Base-by-base conservation (phyloP, 1,284 basidiomycete species). In the Rhodotorula sp. region DNA sequence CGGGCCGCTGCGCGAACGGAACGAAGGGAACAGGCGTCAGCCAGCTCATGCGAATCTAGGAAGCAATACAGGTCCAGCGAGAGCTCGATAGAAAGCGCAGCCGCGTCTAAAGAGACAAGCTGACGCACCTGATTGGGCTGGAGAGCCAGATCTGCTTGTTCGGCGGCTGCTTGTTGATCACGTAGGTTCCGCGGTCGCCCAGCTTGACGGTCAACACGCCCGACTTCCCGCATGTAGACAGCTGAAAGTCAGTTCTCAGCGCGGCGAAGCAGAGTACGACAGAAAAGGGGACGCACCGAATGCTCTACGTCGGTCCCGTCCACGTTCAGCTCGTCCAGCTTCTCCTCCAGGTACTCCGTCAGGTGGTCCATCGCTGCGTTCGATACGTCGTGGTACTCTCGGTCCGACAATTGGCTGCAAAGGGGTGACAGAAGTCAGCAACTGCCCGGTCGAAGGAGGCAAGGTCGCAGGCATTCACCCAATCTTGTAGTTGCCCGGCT, bases 141-240 rank as follows among this genome's bases (percentile, higher is more conserved):
- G 92, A 94, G 46, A 99, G 84, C 95, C 95, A 99, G 78, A 99
- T 98, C 80, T 99, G 96, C 81, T 94, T 93, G 80, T 98, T 98
- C 9, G 96, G 95, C 15, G 95, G 95, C 81, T 99, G 95, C 84
- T 99, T 99, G 83, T 99, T 99, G 83, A 99, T 91, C 52, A 98
- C 95, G 82, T 97, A 99, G n/a, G 92, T 98, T 26, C 94, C 94
- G 71, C 89, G 84, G 13, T 86, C 83, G 47, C 90, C 93, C 26
- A 97, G 84, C 58, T 85, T 84, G 61, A 98, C 86, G 4, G 92
- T 99, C 68, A 99, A 82, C 44, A 99, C 95, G 31, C 95, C 95
- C 75, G 88, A 87, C 90, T 92, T 66, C 26, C 52, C 56, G 54
- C 70, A 76, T 47, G 56, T 65, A 18, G 68, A 69, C 46, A 48